Percentiles rank a stretch among this genome's conserved stretches.
These are phyloP conservation scores for Spatholobus suberectus DNA, from an alignment of 306 rosid genomes.

Conservation along the genomic window DNA sequence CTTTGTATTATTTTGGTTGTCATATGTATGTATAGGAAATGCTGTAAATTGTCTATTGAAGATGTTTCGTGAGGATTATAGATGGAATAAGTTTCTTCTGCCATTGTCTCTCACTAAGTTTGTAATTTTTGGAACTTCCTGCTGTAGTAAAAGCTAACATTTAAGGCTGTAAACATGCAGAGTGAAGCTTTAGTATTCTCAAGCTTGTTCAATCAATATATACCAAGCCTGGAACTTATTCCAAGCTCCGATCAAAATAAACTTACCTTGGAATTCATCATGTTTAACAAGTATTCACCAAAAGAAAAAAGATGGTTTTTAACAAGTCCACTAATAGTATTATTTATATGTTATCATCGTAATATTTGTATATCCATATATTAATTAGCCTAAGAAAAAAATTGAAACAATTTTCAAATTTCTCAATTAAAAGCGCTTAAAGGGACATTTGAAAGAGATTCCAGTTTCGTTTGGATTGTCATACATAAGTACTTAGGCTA, in stretches of 20 bases:
- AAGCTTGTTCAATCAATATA: background rate
- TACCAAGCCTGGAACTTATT: background rate
- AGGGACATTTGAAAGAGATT: background rate
- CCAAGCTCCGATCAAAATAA: background rate
- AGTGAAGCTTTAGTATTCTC: background rate
- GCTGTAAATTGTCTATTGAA: conserved; percentile 10
- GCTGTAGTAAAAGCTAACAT: background rate
- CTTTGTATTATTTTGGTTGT: conserved; percentile 38
- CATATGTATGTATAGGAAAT: conserved; percentile 32
- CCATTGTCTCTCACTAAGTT: background rate
- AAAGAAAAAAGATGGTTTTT: too few relatives aligned
- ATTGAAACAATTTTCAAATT: background rate
- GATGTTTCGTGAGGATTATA: conserved; percentile 21
- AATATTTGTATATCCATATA: background rate
- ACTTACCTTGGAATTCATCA: background rate
- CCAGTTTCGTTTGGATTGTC: background rate
- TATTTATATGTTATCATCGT: background rate
- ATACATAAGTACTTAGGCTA: background rate
- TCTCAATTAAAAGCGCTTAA: background rate
- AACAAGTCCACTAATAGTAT: background rate
- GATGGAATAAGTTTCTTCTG: conserved; percentile 21
- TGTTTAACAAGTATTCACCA: background rate
- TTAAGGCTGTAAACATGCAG: background rate
- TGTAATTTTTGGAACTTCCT: background rate
- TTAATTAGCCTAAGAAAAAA: background rate